Evolutionary conservation across 257 asterid genomes (phyloP), one percentile per base, ranked within the genome.

Genomic region (Solanum habrochaites): DNA sequence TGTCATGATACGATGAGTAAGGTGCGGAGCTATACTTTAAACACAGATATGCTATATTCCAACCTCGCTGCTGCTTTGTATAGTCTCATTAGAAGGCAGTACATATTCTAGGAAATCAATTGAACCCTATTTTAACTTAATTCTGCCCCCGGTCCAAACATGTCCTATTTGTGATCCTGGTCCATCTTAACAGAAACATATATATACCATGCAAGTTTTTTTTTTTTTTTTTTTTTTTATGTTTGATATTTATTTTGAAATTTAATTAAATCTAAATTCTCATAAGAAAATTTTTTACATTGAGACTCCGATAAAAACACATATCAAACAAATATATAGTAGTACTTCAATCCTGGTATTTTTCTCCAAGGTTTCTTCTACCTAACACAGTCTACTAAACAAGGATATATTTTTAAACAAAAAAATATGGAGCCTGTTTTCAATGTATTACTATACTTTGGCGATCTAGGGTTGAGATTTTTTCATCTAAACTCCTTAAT

Each of bases 191-290:
- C 60, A 16, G 23, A 49, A 49, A 52, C 62, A 52, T 4, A 18
- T 6, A 52, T 18, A 52, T 6, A 52, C 62, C 11, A 56, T 56
- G 64, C 64, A 56, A 2, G 25, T 20, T 56, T 56, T 56, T 39
- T 39, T 39, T 6, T 56, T 39, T 39, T 39, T 6, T 6, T 37
- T 37, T 15, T 52, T 52, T 12, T 42, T 10, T 11, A 1, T 18
- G n/a, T 56, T 56, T 2, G 2, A 18, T 52, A 52, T 1, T 56
- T 56, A n/a, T 20, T 18, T 56, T 20, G 25, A 20, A 20, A 56
- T 56, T 0, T 25, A 2, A 20, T 0, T 56, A 56, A 43, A 56
- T 56, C 2, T 0, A 0, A 0, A 20, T 56, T 56, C 1, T 1
- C 64, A 20, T 0, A 0, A 0, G 35, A 20, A 56, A 56, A 20